Conservation (phyloP, 208 protist species). For the Leishmania gerbilli region DNA sequence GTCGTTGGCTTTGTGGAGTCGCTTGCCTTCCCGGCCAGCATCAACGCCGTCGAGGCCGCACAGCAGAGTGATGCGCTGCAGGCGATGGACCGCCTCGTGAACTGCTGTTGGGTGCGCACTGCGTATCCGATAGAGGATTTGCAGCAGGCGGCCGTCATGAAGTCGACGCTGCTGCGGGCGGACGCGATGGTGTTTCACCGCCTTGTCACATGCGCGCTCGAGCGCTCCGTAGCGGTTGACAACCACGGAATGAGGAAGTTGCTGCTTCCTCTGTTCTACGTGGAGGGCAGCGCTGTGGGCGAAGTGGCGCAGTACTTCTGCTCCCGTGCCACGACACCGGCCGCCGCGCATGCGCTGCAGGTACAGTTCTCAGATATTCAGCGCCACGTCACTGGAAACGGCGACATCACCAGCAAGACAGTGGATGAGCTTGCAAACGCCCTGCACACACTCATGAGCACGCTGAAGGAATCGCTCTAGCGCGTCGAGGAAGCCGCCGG, state of each 20-base stretch:
- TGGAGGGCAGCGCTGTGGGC: slow-evolving; percentile 27
- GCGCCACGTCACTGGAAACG: slow-evolving; percentile 9
- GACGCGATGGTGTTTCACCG: slow-evolving; percentile 41
- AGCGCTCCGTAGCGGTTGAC: slow-evolving; percentile 32
- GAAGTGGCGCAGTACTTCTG: slow-evolving; percentile 41
- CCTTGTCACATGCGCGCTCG: slow-evolving; percentile 38
- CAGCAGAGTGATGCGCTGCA: slow-evolving; percentile 34
- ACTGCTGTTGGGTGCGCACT: slow-evolving; percentile 31
- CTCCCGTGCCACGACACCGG: slow-evolving; percentile 20
- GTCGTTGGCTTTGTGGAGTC: slow-evolving; percentile 53
- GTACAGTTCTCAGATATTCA: slow-evolving; percentile 32
- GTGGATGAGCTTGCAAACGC: slow-evolving; percentile 26
- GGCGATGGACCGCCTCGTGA: slow-evolving; percentile 32
- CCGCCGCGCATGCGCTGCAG: slow-evolving; percentile 24
- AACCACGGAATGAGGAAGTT: slow-evolving; percentile 30
- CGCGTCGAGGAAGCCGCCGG: background rate
- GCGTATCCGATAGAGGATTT: slow-evolving; percentile 20
- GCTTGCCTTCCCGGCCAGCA: slow-evolving; percentile 35
- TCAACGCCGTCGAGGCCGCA: slow-evolving; percentile 15
- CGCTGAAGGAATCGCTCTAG: slow-evolving; percentile 21
- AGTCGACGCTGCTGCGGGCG: slow-evolving; percentile 19
- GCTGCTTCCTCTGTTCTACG: slow-evolving; percentile 33
- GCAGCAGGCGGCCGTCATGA: slow-evolving; percentile 26
- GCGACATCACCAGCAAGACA: slow-evolving; percentile 30
- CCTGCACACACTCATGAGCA: slow-evolving; percentile 28